Conservation (phyloP, 257 asterid genomes). For the Dorcoceras hygrometricum region DNA sequence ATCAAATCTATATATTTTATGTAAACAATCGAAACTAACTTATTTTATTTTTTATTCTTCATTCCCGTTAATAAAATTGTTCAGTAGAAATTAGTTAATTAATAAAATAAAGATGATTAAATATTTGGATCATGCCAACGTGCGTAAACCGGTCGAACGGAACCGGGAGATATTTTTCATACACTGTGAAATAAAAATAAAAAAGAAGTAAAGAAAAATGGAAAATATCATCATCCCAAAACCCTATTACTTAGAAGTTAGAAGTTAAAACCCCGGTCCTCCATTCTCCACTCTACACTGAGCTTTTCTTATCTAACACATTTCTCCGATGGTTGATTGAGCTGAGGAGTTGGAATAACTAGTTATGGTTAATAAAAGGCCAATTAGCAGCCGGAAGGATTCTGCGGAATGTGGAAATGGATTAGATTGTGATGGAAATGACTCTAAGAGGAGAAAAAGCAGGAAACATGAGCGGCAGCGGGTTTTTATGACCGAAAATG, state of each 20-base stretch:
- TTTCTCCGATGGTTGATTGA: constrained; percentile 32
- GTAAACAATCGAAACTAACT: too few species aligned
- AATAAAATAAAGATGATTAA: too few species aligned
- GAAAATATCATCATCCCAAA: constrained; percentile 32
- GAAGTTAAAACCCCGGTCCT: constrained; percentile 40
- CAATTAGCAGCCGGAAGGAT: constrained; percentile 24
- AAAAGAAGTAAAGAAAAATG: not conserved
- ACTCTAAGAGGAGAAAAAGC: constrained; percentile 27
- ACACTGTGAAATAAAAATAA: not conserved
- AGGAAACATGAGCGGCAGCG: constrained; percentile 33
- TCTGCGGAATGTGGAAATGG: constrained; percentile 27
- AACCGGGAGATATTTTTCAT: not conserved
- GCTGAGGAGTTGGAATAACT: constrained; percentile 10
- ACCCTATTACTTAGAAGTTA: constrained; percentile 57
- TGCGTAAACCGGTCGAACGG: not conserved
- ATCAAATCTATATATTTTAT: too few species aligned
- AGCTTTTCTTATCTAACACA: constrained; percentile 14
- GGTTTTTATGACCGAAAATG: constrained; percentile 51
- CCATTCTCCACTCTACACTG: constrained; percentile 33
- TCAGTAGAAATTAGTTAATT: too few species aligned
- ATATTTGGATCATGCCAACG: too few species aligned
- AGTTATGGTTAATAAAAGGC: constrained; percentile 46
- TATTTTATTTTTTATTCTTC: too few species aligned
- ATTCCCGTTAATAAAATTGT: too few species aligned
- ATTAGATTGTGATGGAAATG: constrained; percentile 25